Percentiles rank a stretch among this genome's conserved stretches.
phyloP scores from a whole-genome alignment of 768 basidiomycete species.

The Mycena olivaceomarginata region DNA sequence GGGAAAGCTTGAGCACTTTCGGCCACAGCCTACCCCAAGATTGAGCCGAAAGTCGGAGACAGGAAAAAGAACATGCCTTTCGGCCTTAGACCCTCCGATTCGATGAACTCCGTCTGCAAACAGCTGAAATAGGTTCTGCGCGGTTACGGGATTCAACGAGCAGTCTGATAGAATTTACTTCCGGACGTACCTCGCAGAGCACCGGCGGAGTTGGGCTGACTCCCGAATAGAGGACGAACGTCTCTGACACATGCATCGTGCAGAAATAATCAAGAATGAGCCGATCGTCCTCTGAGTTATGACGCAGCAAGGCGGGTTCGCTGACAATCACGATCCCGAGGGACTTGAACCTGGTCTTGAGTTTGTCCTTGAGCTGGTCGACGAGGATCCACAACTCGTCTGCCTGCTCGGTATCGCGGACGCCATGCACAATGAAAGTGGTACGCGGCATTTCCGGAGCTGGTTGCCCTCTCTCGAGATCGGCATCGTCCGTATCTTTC shows the following conservation, averaged over 20 bases:
- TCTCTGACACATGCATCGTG: background rate
- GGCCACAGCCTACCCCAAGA: background rate
- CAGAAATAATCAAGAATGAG: background rate
- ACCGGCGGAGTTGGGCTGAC: background rate
- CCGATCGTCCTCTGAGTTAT: background rate
- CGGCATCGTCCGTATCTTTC: background rate
- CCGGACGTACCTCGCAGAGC: background rate
- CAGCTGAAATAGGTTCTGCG: background rate
- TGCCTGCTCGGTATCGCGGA: background rate
- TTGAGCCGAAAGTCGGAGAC: background rate
- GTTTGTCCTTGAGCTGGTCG: background rate
- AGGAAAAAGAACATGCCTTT: background rate
- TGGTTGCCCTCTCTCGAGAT: background rate
- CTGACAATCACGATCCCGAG: background rate
- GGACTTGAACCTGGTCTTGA: background rate
- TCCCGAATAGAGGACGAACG: no score
- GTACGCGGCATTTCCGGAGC: background rate
- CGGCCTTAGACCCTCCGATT: background rate
- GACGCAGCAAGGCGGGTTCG: background rate
- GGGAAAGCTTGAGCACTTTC: background rate
- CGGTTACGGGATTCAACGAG: background rate
- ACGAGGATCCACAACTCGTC: background rate
- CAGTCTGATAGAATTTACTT: background rate
- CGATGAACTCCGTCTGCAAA: background rate
- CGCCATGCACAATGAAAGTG: background rate